Base-by-base conservation (phyloP, 345 rosid genomes). In the Hypericum androsaemum region DNA sequence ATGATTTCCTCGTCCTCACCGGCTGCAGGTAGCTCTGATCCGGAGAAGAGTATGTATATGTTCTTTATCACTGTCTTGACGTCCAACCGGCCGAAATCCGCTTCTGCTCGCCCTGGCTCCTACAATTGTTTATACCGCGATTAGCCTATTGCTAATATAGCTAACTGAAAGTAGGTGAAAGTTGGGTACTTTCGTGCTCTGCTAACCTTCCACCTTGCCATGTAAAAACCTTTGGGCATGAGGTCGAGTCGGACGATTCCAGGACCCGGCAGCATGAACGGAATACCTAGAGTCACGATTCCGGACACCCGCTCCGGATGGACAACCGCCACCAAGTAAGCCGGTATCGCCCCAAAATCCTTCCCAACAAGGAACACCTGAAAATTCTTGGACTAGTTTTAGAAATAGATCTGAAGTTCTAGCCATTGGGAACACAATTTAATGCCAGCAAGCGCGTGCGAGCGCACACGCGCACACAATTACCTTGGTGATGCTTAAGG, bases 81-180 rank as follows among this genome's bases (percentile, higher is more conserved):
- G 54, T 71, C 80, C 5, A 80, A 51, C 7, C 80, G 59, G 3
- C 76, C 73, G 16, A 74, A 76, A 53, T 76, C 85, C 0, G 76
- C 81, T 67, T 69, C 77, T 1, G 81, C 77, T 52, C 81, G 45
- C 15, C 77, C 80, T 3, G 71, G 73, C 49, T 70, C 75, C 79
- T 69, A 35, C 12, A 6, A 12, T 44, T 12, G 13, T 12, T 7
- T n/a, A 22, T 22, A 22, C 32, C 32, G 32, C 4, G 32, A 22
- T 22, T 22, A 22, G 32, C 32, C 32, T 22, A 22, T 1, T 22
- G 32, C 32, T 22, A 4, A 4, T 22, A 22, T 22, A 22, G 32
- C 32, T 22, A 22, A 22, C 4, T 4, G 4, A 22, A 22, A 22
- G 32, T 22, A 22, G 32, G 32, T 22, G 32, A 22, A 22, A 22